Base-by-base conservation (phyloP, 306 rosid genomes). In the Spatholobus suberectus region DNA sequence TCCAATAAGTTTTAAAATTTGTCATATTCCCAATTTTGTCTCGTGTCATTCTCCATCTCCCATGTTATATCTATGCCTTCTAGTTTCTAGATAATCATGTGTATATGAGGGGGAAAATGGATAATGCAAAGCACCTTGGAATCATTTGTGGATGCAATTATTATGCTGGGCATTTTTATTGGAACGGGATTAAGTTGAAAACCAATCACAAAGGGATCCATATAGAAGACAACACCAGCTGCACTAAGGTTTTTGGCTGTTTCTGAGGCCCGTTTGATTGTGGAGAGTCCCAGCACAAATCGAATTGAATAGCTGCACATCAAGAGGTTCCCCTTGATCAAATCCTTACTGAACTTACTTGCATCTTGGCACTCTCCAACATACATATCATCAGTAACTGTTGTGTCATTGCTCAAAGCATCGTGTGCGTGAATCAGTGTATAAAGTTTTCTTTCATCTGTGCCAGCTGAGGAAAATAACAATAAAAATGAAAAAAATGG, bases 281-380 rank as follows among this genome's bases (percentile, higher is more conserved):
- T 92, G 37, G 98, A 94, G 72, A 91, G 84, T 37, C 99, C 99
- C 61, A 96, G 94, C 71, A 96, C 94, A 82, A 96, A 96, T 67
- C 98, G 91, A 26, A 96, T 96, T 46, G 99, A 94, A 77, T 96
- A 96, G 95, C 98, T 96, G 84, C 99, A 96, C 40, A 96, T 94
- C 88, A 96, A 80, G 81, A 96, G 94, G 78, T 92, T 96, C 27
- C 97, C 97, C 80, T 70, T 78, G 75, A 96, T 78, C 78, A 92
- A 81, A 77, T 88, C 88, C 70, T 73, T 63, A 79, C 87, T 81
- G 78, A 91, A 94, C 77, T 88, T 89, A 47, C 85, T 85, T 1
- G 95, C 80, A 85, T 94, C 97, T 84, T 96, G 99, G 90, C 99
- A 96, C 87, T 96, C 98, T 40, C 90, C 88, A 82, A 94, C 93